These are phyloP conservation scores for Thoreauomyces humboldtii DNA, from an alignment of 192 early-diverging fungal species.

Conservation along the genomic window DNA sequence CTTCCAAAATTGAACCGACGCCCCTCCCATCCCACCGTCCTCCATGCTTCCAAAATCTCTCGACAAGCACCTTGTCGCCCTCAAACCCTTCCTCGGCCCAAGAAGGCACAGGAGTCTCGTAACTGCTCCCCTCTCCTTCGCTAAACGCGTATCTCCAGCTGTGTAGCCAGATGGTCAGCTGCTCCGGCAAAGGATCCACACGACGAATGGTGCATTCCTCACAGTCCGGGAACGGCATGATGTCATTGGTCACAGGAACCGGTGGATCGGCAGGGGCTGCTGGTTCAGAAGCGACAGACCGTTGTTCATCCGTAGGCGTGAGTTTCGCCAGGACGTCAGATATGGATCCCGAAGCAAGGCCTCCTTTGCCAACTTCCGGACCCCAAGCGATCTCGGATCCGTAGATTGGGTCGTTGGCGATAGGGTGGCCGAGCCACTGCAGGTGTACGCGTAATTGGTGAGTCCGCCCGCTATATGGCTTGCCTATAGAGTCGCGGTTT, in stretches of 20 bases:
- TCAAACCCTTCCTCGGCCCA: slow-evolving; percentile 69
- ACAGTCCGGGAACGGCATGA: slow-evolving; percentile 55
- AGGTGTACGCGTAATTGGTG: slow-evolving; percentile 98
- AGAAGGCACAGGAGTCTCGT: slow-evolving; percentile 72
- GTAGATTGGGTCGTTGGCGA: slow-evolving; percentile 95
- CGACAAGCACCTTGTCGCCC: slow-evolving; percentile 32
- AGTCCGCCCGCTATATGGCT: slow-evolving; percentile 88
- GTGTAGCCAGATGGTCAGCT: slow-evolving; percentile 88
- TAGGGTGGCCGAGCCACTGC: slow-evolving; percentile 87
- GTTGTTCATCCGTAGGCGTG: neutral
- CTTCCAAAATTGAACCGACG: slow-evolving; percentile 13
- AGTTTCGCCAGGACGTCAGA: slow-evolving; percentile 6
- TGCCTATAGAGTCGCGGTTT: slow-evolving; percentile 38
- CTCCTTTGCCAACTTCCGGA: slow-evolving; percentile 50
- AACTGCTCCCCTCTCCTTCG: slow-evolving; percentile 54
- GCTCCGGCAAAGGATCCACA: slow-evolving; percentile 68
- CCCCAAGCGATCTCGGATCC: slow-evolving; percentile 76
- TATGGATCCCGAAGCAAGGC: slow-evolving; percentile 21
- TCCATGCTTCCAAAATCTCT: slow-evolving; percentile 50
- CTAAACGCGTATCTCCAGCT: slow-evolving; percentile 72
- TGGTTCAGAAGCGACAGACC: neutral
- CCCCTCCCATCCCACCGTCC: slow-evolving; percentile 43
- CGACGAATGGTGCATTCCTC: slow-evolving; percentile 56
- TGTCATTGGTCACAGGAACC: neutral
- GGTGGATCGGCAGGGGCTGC: neutral